Evolutionary conservation across 192 early-diverging fungal species (phyloP).

Genomic region (Kappamyces sp.): DNA sequence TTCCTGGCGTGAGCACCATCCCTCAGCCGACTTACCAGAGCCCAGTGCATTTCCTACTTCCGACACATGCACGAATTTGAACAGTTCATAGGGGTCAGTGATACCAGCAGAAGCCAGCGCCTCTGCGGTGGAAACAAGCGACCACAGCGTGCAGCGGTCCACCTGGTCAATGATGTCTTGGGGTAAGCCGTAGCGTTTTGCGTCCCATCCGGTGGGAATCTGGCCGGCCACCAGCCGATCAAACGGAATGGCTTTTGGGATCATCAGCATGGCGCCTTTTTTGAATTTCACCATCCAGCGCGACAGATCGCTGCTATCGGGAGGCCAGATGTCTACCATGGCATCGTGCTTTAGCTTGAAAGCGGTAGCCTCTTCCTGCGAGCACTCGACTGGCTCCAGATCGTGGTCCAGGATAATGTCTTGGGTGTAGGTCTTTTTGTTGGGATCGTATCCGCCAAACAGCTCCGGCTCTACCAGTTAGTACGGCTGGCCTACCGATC

Average conservation of each 20-base stretch:
- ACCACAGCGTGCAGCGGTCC: slow-evolving; percentile 84
- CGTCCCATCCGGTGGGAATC: slow-evolving; percentile 92
- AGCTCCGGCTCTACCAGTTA: slow-evolving; percentile 61
- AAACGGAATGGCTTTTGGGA: slow-evolving; percentile 90
- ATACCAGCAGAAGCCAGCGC: slow-evolving; percentile 85
- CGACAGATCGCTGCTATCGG: slow-evolving; percentile 36
- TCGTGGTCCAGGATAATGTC: slow-evolving; percentile 84
- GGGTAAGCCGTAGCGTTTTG: slow-evolving; percentile 86
- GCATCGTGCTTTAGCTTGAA: slow-evolving; percentile 79
- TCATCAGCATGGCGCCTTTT: slow-evolving; percentile 81
- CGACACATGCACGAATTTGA: slow-evolving; percentile 90
- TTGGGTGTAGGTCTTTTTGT: slow-evolving; percentile 78
- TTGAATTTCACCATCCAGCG: slow-evolving; percentile 73
- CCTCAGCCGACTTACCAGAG: too few relatives aligned
- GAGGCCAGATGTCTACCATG: slow-evolving; percentile 64
- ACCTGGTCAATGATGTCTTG: slow-evolving; percentile 86
- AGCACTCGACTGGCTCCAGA: slow-evolving; percentile 79
- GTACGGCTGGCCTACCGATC: slow-evolving; percentile 35
- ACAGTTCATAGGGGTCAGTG: slow-evolving; percentile 95
- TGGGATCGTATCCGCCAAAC: slow-evolving; percentile 80
- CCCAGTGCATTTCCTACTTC: slow-evolving; percentile 89
- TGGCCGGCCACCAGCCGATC: slow-evolving; percentile 87
- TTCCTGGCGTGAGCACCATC: too few relatives aligned
- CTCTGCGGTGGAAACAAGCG: slow-evolving; percentile 85
- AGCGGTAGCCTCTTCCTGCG: slow-evolving; percentile 76